Evolutionary conservation across 306 rosid genomes (phyloP).

Genomic region (Sphenostylis stenocarpa): DNA sequence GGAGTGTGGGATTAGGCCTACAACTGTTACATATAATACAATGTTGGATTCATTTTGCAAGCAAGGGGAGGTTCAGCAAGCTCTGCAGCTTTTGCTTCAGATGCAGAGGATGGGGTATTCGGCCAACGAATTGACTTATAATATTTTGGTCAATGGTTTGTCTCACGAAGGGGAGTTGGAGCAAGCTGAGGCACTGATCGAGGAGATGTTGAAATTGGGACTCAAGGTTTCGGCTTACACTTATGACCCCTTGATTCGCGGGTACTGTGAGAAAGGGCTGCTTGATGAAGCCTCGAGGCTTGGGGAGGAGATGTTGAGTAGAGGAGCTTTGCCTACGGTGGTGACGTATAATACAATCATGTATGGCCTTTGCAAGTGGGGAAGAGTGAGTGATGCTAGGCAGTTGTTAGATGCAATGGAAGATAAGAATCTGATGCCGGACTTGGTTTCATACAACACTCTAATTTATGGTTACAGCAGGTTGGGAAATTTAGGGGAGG

Average conservation of each 20-base stretch:
- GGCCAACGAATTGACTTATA: conserved; percentile 59
- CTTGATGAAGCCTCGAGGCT: conserved; percentile 50
- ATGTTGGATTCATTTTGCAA: conserved; percentile 67
- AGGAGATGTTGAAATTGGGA: conserved; percentile 57
- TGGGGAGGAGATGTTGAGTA: conserved; percentile 56
- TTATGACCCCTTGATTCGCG: conserved; percentile 60
- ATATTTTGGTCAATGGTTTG: conserved; percentile 70
- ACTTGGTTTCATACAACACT: conserved; percentile 65
- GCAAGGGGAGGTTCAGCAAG: conserved; percentile 62
- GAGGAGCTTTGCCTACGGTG: conserved; percentile 53
- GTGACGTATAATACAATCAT: conserved; percentile 66
- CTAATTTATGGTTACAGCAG: conserved; percentile 64
- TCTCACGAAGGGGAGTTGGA: conserved; percentile 56
- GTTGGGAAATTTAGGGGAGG: conserved; percentile 54
- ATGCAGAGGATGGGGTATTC: conserved; percentile 57
- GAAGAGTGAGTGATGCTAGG: conserved; percentile 61
- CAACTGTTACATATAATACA: conserved; percentile 61
- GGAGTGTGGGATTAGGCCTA: conserved; percentile 59
- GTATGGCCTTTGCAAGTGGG: conserved; percentile 63
- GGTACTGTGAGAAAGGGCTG: conserved; percentile 55
- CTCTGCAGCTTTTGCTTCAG: conserved; percentile 46
- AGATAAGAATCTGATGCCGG: conserved; percentile 51
- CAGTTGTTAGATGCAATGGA: conserved; percentile 46
- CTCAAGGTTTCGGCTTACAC: conserved; percentile 60
- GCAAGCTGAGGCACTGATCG: conserved; percentile 53